phyloP scores from a whole-genome alignment of 768 basidiomycete species.

The Lactifluus subvellereus region DNA sequence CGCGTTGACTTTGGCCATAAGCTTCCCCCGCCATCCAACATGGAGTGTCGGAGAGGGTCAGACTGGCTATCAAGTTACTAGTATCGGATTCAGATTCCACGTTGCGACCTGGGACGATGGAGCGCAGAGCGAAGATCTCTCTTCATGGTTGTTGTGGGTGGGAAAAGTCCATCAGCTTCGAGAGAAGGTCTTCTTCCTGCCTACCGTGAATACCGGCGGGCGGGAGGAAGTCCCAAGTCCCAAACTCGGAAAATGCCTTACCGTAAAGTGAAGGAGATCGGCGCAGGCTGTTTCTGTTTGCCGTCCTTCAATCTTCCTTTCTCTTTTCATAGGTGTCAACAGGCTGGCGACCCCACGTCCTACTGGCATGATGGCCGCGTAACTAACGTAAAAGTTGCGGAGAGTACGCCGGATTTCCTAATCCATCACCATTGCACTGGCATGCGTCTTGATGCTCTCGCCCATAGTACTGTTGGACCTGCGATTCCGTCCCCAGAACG shows the following conservation, averaged over 20 bases:
- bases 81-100: background rate
- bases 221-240: background rate
- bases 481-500: background rate
- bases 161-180: background rate
- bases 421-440: background rate
- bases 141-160: background rate
- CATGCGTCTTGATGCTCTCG: background rate
- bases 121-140: background rate
- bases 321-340: background rate
- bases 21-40: background rate
- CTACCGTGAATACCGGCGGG: background rate
- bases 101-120: background rate
- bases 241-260: background rate
- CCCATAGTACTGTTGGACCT: background rate
- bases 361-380: background rate
- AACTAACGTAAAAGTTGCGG: background rate
- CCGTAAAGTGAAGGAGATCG: background rate
- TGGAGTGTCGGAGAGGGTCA: background rate
- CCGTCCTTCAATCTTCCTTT: background rate
- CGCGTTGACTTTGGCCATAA: background rate
- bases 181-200: background rate
- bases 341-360: background rate
- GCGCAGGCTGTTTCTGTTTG: background rate
- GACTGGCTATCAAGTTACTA: background rate
- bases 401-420: background rate